Base-by-base conservation (phyloP, 805 yeast genomes). In the Candida boleticola region DNA sequence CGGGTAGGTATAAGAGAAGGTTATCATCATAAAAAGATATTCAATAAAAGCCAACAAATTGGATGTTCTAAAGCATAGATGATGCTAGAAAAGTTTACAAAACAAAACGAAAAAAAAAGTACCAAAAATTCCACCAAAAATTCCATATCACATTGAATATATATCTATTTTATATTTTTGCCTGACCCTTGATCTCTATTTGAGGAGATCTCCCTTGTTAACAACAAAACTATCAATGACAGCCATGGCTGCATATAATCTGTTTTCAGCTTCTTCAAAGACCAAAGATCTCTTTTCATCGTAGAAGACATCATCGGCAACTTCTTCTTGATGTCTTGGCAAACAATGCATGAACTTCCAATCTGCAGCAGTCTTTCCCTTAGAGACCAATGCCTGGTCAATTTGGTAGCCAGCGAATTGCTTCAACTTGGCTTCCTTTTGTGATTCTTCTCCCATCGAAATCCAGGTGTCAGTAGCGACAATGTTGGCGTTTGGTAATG, bases 301-400 rank as follows among this genome's bases (percentile, higher is more conserved):
- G 68, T 92, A 92, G 60, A 93, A 93, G 1, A 93, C 93, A 35
- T 85, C 96, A 62, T 93, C 99, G 29, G 81, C 77, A 29, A 93
- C 99, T 66, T 93, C 99, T 63, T 90, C 97, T 21, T 80, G 77
- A 54, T 93, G 96, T 67, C 99, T 83, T 50, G 99, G 99, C 52
- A 93, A 74, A 65, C 99, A 93, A 63, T 93, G 99, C 98, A 93
- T 90, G 67, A 93, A 93, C 61, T 81, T 88, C 86, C 92, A 92
- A 58, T 77, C 66, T 14, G 70, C 40, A 43, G 74, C 74, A 34
- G 85, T 84, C 34, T 76, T 77, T 4, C 87, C 86, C 11, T 68
- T 57, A 10, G 55, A 42, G 20, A 85, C 77, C 69, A 90, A 70
- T 25, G 80, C 82, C 14, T 71, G 61, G 29, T 89, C 82, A 45